Conservation (phyloP, 1,284 basidiomycete species). For the Rhodotorula sp. region DNA sequence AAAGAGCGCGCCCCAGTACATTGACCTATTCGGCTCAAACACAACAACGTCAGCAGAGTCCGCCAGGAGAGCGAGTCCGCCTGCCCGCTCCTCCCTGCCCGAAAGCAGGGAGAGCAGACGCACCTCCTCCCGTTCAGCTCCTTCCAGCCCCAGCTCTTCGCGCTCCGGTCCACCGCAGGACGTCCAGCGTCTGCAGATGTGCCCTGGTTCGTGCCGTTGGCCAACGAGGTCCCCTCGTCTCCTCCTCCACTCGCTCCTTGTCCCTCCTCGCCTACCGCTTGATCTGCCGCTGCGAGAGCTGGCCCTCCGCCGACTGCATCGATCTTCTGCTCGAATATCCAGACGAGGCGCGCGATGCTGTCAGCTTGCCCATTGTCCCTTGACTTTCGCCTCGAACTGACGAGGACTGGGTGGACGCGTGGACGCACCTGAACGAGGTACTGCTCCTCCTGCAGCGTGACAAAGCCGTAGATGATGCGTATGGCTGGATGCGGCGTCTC, state of each 20-base stretch:
- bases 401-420: background rate
- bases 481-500: background rate
- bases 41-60: background rate
- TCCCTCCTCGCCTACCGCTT: background rate
- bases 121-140: slow-evolving; percentile 32
- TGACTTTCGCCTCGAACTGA: background rate
- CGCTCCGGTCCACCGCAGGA: too few species aligned
- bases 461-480: slow-evolving; percentile 32
- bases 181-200: background rate
- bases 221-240: background rate
- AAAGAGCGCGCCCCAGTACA: slow-evolving; percentile 33
- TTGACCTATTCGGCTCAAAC: slow-evolving; percentile 15
- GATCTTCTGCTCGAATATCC: slow-evolving; percentile 14
- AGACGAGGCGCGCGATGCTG: rapidly evolving
- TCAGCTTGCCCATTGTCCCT: background rate
- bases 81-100: too few species aligned
- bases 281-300: background rate
- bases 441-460: slow-evolving; percentile 18
- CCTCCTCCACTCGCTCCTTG: background rate
- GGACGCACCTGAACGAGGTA: slow-evolving; percentile 22
- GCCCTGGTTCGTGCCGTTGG: background rate
- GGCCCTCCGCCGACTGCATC: slow-evolving; percentile 13
- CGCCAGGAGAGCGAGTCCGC: background rate
- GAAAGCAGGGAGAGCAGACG: background rate
- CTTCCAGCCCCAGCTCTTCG: slow-evolving; percentile 32